Base-by-base conservation (phyloP, 495 filamentous ascomycete species). In the Penicillium alfredii region DNA sequence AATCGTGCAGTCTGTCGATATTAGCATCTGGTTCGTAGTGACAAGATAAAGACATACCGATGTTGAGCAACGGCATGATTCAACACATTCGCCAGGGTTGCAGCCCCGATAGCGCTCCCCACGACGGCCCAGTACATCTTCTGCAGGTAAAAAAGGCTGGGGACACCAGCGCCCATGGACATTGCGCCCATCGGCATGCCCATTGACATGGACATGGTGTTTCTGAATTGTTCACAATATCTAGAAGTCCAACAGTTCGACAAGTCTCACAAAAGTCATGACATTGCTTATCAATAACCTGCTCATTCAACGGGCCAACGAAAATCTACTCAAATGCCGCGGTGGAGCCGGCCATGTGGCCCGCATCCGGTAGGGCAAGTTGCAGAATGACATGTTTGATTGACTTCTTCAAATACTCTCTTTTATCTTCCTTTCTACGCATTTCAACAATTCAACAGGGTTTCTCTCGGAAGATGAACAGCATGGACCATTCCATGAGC, bases 91-190 rank as follows among this genome's bases (percentile, higher is more conserved):
- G 71, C 61, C 0, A 71, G 19, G 9, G 69, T 61, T 26, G 69
- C 78, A 25, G 68, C 47, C n/a, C 49, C 74, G 38, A 81, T 69
- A 15, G 60, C 58, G 35, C 68, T 63, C 1, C 76, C 78, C 10
- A 75, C 67, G n/a, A 80, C 68, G 4, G 64, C 69, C 78, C 78
- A 82, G 55, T 81, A 82, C 27, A 71, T 63, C 44, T 72, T 59
- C 37, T 72, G 73, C 38, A 80, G 47, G 27, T 64, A 47, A 39
- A 64, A 60, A 5, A 69, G 56, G 44, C 57, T 60, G 12, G 69
- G 61, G 9, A 72, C 50, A 14, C 71, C 74, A 26, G 49, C 41
- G 15, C 64, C 68, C 59, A 66, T 72, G 52, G 58, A 63, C 66
- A 68, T 72, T 26, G 49, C 42, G 47, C 49, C 57, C 63, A 60